phyloP scores from a whole-genome alignment of 116 monocot species.

The Zostera marina region DNA sequence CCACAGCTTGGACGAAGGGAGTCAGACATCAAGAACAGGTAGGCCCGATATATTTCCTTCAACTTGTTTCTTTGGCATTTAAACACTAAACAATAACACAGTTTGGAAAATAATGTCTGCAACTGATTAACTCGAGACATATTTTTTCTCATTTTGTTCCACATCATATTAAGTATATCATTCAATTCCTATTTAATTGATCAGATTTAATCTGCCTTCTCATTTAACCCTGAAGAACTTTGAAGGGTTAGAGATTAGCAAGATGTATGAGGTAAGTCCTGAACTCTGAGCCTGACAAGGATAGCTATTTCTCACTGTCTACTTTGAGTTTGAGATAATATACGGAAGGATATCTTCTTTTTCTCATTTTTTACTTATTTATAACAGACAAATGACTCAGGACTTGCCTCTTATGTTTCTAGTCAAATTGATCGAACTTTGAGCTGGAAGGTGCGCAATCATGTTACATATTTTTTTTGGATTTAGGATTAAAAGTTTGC shows the following conservation, averaged over 20 bases:
- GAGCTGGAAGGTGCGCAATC: slow-evolving; percentile 72
- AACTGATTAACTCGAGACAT: too few species aligned
- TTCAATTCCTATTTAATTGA: not conserved
- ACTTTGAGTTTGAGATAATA: too few species aligned
- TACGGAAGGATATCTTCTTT: not conserved
- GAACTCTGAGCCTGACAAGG: not conserved
- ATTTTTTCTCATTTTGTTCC: not conserved
- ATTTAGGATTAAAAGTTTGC: not conserved
- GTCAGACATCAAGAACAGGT: slow-evolving; percentile 95
- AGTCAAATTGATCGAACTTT: slow-evolving; percentile 70
- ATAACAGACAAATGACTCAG: slow-evolving; percentile 65
- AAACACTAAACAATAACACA: too few species aligned
- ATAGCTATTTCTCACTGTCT: not conserved
- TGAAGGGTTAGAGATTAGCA: slow-evolving; percentile 72
- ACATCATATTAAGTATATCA: not conserved
- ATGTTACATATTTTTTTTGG: not conserved
- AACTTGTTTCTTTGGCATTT: not conserved
- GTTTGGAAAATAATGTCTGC: too few species aligned
- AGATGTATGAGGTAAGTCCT: slow-evolving; percentile 53
- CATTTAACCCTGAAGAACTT: slow-evolving; percentile 82
- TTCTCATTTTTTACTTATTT: not conserved
- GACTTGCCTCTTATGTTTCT: slow-evolving; percentile 76
- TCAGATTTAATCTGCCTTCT: slow-evolving; percentile 72
- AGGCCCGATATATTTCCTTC: not conserved
- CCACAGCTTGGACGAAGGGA: slow-evolving; percentile 86